phyloP scores from a whole-genome alignment of 2,329 filamentous ascomycete genomes.

The Fusarium sp. region DNA sequence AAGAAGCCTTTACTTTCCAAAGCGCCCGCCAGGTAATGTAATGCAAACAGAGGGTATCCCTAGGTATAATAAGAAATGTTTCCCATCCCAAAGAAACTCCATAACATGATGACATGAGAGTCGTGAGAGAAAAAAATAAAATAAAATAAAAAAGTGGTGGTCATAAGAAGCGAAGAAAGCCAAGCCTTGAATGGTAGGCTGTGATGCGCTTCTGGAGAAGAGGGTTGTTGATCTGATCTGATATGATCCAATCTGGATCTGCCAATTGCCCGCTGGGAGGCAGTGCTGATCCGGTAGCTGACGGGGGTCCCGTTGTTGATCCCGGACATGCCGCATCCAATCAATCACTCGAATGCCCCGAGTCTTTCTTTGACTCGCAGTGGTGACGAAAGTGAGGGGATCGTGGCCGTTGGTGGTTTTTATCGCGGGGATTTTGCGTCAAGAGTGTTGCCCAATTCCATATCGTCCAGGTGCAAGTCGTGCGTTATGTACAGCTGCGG shows the following conservation, averaged over 20 bases:
- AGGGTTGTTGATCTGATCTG: constrained; percentile 13
- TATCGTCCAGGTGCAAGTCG: constrained; percentile 11
- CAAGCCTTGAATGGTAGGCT: constrained; percentile 22
- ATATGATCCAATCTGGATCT: constrained; percentile 1
- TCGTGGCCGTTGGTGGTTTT: neutral
- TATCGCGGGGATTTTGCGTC: constrained; percentile 13
- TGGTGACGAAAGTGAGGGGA: neutral
- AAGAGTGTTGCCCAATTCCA: constrained; percentile 8
- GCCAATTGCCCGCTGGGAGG: constrained; percentile 16
- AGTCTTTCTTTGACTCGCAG: neutral
- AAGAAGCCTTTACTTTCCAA: constrained; percentile 12
- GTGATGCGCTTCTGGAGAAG: constrained; percentile 12
- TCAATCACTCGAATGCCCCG: constrained; percentile 36
- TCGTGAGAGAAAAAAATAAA: constrained; percentile 7
- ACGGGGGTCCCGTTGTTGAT: constrained; percentile 36
- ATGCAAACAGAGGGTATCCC: constrained; percentile 34
- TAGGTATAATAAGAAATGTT: constrained; percentile 28
- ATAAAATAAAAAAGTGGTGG: constrained; percentile 12
- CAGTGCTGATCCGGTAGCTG: constrained; percentile 43
- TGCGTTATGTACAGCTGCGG: constrained; percentile 13
- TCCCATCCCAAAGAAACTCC: constrained; percentile 24
- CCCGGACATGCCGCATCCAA: constrained; percentile 38
- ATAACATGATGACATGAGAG: constrained; percentile 17
- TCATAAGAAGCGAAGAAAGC: constrained; percentile 15
- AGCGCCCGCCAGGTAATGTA: constrained; percentile 5